Evolutionary conservation across 2,329 filamentous ascomycete species (phyloP), one percentile per base, ranked within the genome.

Genomic region (Lecanicillium sp.): DNA sequence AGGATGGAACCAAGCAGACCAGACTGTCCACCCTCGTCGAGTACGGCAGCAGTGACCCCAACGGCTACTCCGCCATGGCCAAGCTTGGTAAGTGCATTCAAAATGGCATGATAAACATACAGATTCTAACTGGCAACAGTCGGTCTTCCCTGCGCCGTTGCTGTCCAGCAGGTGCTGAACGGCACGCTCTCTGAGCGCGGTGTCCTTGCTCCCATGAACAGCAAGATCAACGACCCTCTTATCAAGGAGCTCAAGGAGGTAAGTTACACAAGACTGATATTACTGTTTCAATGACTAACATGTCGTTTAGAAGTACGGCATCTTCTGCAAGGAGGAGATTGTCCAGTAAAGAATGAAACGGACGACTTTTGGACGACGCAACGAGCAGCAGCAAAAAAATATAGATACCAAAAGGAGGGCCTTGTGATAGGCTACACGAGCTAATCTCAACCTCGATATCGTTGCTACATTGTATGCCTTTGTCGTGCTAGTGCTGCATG

Each of bases 61-160:
- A 77, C 49, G 83, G 83, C 34, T 90, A 90, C 68, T 82, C 75
- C 4, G 79, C 84, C 49, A 94, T 95, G 87, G 86, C 85, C 33
- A 84, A 81, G 62, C 64, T 87, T 17, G 47, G 44, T 42, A 43
- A 17, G 46, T 46, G 29, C 4, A 36, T 22, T 15, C 11, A 14
- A 25, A 19, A 6, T 31, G 29, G n/a, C 29, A 7, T 35, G 11
- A 12, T 20, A 11, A 20, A 19, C 20, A 8, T 14, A 8, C 31
- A 19, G 17, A 40, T 84, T 79, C 51, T 41, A 38, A 42, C 28
- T 28, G 20, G 80, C 70, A 17, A 46, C 77, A 25, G 22, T 25
- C 22, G 22, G 22, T 25, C 22, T 25, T 11, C 22, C 22, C 22
- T 25, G 22, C 11, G 22, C 22, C 11, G 22, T 86, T 41, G 87